Evolutionary conservation across 2,329 filamentous ascomycete species (phyloP).

Genomic region (Acrodontium crateriforme): DNA sequence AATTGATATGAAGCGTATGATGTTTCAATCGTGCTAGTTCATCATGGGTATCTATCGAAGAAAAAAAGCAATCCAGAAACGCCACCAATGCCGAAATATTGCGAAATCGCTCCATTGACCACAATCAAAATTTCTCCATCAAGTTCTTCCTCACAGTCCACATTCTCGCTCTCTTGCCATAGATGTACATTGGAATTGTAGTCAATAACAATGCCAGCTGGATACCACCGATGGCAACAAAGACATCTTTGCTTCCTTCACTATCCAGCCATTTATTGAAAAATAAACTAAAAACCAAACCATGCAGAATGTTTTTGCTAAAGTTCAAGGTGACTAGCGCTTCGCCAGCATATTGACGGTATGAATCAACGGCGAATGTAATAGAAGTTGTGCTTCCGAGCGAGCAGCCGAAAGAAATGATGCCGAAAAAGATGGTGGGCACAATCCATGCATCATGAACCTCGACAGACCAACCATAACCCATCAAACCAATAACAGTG

Average conservation of each 20-base stretch:
- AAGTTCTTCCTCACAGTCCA: conserved; percentile 81
- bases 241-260: conserved; percentile 65
- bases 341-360: conserved; percentile 85
- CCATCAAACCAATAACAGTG: conserved; percentile 79
- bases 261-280: conserved; percentile 68
- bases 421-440: conserved; percentile 81
- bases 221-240: conserved; percentile 70
- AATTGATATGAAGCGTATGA: too few species aligned
- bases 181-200: conserved; percentile 88
- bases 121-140: conserved; percentile 60
- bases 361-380: conserved; percentile 87
- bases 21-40: too few species aligned
- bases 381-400: conserved; percentile 83
- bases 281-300: conserved; percentile 77
- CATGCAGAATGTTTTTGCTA: conserved; percentile 85
- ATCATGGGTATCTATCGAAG: too few species aligned
- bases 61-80: too few species aligned
- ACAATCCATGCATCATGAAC: conserved; percentile 72
- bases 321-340: conserved; percentile 91
- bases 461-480: conserved; percentile 85
- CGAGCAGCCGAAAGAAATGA: conserved; percentile 84
- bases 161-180: conserved; percentile 79
- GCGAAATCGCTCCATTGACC: too few species aligned
- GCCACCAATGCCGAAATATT: too few species aligned
- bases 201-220: conserved; percentile 61